Percentiles rank a stretch among this genome's conserved stretches.
Conservation (phyloP, 768 basidiomycete species). For the Termitomyces sp. region DNA sequence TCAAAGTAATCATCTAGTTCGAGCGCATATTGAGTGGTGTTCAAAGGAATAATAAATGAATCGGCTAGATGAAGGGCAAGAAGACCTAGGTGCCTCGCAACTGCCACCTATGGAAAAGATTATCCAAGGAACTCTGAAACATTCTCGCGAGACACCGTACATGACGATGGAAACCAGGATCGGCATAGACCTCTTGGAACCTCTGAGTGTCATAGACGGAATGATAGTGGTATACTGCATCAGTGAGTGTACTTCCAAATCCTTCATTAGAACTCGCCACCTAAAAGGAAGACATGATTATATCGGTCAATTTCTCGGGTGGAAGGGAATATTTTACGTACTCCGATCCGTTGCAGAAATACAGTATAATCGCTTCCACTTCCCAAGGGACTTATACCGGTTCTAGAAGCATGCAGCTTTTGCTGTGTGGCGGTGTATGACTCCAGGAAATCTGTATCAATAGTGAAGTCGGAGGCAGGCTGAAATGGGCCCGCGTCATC, state of each 20-base stretch:
- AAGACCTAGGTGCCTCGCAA: conserved; percentile 64
- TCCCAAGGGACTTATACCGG: conserved; percentile 58
- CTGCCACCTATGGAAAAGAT: conserved; percentile 40
- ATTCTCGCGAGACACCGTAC: conserved; percentile 27
- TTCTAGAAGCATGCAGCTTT: conserved; percentile 24
- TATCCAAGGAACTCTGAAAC: neutral
- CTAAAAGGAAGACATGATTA: conserved; percentile 11
- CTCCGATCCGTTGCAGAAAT: conserved; percentile 75
- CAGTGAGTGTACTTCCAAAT: conserved; percentile 35
- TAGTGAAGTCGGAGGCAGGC: conserved; percentile 16
- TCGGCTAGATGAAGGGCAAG: conserved; percentile 58
- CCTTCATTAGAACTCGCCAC: conserved; percentile 41
- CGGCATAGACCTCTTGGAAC: conserved; percentile 74
- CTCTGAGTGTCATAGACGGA: conserved; percentile 67
- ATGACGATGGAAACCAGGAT: conserved; percentile 71
- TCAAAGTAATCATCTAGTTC: conserved; percentile 61
- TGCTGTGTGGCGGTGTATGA: conserved; percentile 32
- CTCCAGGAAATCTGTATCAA: conserved; percentile 37
- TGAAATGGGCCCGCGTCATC: conserved; percentile 52
- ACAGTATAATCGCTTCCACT: conserved; percentile 91
- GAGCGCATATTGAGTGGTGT: conserved; percentile 70
- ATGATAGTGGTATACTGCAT: conserved; percentile 73
- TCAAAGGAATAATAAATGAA: conserved; percentile 62
- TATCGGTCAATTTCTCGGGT: neutral
- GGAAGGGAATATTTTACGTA: conserved; percentile 14